A percentile compares a stretch with the other conserved stretches of the same genome.
phyloP scores from a whole-genome alignment of 2,329 filamentous ascomycete species.

The Paramyrothecium sp. region DNA sequence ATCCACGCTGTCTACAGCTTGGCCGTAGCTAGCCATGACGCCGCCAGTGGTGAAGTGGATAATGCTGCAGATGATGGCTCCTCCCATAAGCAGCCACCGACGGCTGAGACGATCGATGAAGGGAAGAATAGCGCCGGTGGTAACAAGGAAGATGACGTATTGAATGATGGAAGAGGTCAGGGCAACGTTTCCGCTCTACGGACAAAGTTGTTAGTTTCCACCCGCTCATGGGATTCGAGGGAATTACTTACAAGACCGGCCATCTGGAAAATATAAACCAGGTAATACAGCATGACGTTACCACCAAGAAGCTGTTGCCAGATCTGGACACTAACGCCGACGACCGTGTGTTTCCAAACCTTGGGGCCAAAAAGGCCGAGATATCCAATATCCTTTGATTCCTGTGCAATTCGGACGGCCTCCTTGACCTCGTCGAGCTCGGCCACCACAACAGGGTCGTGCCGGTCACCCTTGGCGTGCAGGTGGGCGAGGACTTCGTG shows the following conservation, averaged over 20 bases:
- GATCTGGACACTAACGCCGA: conserved; percentile 49
- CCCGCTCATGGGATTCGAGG: background rate
- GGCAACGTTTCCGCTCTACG: conserved; percentile 25
- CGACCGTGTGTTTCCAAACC: conserved; percentile 50
- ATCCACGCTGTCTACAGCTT: conserved; percentile 39
- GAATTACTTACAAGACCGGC: conserved; percentile 40
- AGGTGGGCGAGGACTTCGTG: conserved; percentile 52
- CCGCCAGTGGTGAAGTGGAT: conserved; percentile 48
- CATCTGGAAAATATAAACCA: conserved; percentile 63
- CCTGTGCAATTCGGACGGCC: conserved; percentile 33
- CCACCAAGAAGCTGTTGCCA: conserved; percentile 55
- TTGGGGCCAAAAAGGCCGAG: conserved; percentile 43
- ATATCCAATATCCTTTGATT: conserved; percentile 36
- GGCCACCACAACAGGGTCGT: conserved; percentile 53
- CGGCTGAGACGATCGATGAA: conserved; percentile 49
- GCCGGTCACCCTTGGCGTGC: conserved; percentile 53
- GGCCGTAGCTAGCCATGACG: conserved; percentile 47
- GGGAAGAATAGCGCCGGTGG: conserved; percentile 47
- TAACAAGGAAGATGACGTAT: conserved; percentile 55
- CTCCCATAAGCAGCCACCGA: conserved; percentile 42
- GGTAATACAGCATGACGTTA: conserved; percentile 58
- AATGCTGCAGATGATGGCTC: conserved; percentile 42
- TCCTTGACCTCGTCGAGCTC: conserved; percentile 55
- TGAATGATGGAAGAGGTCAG: conserved; percentile 53
- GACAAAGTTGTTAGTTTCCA: background rate